These are phyloP conservation scores for Centella asiatica DNA, from an alignment of 129 eudicot genomes.

Conservation along the genomic window DNA sequence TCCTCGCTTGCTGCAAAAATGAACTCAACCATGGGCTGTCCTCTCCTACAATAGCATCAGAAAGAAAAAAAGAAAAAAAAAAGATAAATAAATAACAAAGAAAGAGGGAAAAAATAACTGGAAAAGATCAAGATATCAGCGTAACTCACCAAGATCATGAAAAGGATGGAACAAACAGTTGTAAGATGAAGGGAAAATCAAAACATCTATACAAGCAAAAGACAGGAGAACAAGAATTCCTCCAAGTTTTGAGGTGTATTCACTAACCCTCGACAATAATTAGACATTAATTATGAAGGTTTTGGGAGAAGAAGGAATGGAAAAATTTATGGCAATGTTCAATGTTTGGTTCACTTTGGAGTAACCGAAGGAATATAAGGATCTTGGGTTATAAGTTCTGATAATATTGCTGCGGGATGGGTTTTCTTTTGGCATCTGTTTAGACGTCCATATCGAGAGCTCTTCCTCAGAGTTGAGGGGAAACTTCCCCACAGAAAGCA, in stretches of 20 bases:
- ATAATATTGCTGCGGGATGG: not conserved
- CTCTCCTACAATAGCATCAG: conserved; percentile 60
- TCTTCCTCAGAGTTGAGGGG: too few species aligned
- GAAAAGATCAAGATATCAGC: not conserved
- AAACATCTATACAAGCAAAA: not conserved
- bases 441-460: too few species aligned
- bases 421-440: not conserved
- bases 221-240: not conserved
- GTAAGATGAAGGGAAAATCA: not conserved
- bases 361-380: not conserved
- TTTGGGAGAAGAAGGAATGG: not conserved
- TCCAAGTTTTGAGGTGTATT: too few species aligned
- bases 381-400: not conserved
- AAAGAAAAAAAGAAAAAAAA: conserved; percentile 12
- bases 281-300: not conserved
- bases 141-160: not conserved
- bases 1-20: conserved; percentile 91
- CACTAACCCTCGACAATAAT: not conserved
- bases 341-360: not conserved
- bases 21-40: conserved; percentile 87
- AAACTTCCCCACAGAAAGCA: too few species aligned
- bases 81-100: not conserved
- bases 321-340: not conserved
- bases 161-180: not conserved
- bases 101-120: not conserved